Evolutionary conservation across 257 asterid genomes (phyloP).

Genomic region (Solanum etuberosum): DNA sequence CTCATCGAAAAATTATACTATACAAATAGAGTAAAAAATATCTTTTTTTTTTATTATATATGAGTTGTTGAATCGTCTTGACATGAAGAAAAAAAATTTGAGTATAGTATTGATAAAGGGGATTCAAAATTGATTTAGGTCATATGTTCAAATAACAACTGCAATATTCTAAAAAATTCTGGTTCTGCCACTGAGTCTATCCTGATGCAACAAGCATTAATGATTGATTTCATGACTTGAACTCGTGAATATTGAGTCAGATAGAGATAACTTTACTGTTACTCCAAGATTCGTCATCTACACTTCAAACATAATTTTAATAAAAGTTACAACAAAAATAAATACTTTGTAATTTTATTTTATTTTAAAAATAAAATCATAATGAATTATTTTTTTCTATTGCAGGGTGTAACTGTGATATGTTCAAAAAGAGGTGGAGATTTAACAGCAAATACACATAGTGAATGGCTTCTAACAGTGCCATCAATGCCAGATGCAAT

Average conservation of each 20-base stretch:
- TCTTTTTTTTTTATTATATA: no score
- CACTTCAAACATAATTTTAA: background rate
- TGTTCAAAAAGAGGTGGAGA: slow-evolving; percentile 90
- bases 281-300: background rate
- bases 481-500: slow-evolving; percentile 65
- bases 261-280: background rate
- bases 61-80: background rate
- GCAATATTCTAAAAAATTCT: no score
- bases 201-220: background rate
- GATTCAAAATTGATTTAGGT: background rate
- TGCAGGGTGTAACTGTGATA: slow-evolving; percentile 70
- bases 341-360: no score
- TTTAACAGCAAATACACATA: slow-evolving; percentile 29
- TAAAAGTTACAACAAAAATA: background rate
- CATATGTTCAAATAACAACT: background rate
- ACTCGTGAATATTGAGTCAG: background rate
- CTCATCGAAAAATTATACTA: no score
- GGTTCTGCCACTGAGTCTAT: background rate
- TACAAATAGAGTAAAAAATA: background rate
- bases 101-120: background rate
- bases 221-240: background rate
- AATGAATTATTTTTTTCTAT: background rate
- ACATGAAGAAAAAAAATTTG: background rate
- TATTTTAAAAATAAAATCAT: no score
- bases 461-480: slow-evolving; percentile 81